These are phyloP conservation scores for Fusarium albidum DNA, from an alignment of 2,329 filamentous ascomycete genomes.

Conservation along the genomic window DNA sequence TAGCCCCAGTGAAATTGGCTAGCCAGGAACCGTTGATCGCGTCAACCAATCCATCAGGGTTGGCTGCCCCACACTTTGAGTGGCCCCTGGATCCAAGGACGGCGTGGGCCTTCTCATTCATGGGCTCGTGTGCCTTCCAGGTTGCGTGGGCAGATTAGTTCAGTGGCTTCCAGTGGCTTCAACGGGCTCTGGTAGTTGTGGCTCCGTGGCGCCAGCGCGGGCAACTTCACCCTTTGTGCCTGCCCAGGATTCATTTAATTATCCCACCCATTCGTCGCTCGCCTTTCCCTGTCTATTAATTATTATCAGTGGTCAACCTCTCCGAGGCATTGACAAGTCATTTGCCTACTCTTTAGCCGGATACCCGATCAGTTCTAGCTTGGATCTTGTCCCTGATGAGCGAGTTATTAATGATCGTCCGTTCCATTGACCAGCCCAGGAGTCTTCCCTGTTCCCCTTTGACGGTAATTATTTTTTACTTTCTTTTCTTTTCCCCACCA, in stretches of 20 bases:
- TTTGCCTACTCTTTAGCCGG: not conserved
- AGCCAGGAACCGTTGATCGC: slow-evolving; percentile 39
- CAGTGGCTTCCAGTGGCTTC: slow-evolving; percentile 17
- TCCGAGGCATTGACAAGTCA: slow-evolving; percentile 6
- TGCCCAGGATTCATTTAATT: slow-evolving; percentile 24
- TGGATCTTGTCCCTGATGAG: not conserved
- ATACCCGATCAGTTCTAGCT: not conserved
- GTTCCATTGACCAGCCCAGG: not conserved
- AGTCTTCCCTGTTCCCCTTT: too few species aligned
- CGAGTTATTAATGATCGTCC: slow-evolving; percentile 6
- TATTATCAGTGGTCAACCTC: too few species aligned
- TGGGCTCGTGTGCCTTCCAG: not conserved
- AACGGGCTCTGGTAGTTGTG: slow-evolving; percentile 6
- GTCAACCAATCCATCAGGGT: slow-evolving; percentile 25
- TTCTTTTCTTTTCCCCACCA: not conserved
- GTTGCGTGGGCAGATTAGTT: too few species aligned
- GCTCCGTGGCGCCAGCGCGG: not conserved
- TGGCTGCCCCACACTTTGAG: slow-evolving; percentile 4
- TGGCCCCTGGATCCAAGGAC: not conserved
- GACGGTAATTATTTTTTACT: too few species aligned
- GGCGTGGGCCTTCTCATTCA: too few species aligned
- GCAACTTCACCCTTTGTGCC: not conserved
- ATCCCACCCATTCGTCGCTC: slow-evolving; percentile 21
- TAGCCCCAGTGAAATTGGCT: slow-evolving; percentile 25
- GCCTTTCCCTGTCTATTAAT: slow-evolving; percentile 19